Evolutionary conservation across 2,329 filamentous ascomycete genomes (phyloP), one percentile per base, ranked within the genome.

Genomic region (Arthrobotrys pseudoclavata): DNA sequence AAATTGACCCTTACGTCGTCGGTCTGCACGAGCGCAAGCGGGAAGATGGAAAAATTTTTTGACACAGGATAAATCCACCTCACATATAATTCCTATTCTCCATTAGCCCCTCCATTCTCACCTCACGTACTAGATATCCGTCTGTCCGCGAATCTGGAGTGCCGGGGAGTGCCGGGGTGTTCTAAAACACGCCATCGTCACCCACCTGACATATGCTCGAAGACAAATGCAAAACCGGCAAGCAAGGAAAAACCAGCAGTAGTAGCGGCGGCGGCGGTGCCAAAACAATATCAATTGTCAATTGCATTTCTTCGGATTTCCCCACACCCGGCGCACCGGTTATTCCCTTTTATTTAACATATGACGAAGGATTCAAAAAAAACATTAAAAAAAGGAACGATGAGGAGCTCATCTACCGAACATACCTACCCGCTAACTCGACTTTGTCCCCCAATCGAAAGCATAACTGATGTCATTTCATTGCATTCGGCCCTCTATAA

Each of bases 41-140:
- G 63, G 63, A 57, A 68, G 47, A 68, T 34, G 63, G 63, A 68
- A 57, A 45, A 45, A 7, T n/a, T n/a, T n/a, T n/a, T n/a, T 45
- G 42, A 45, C 42, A 45, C 4, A 20, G 42, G 42, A 45, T 45
- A 45, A 45, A 45, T n/a, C 18, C 15, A 45, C n/a, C 42, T n/a
- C 42, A 45, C 42, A 40, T 45, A 20, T 45, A 45, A 24, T 18
- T 29, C 29, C n/a, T 29, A 57, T 29, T 18, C 10, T 34, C 24
- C 34, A 55, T 26, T 53, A 9, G 42, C 29, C 52, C 63, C 22
- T 55, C 31, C 40, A 55, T 15, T 34, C 48, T 68, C 45, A 40
- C 62, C 24, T 48, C 31, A 26, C 34, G 10, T 20, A n/a, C 42
- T 26, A 52, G 47, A 45, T 53, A 55, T 55, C 63, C 63, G 37